Evolutionary conservation across 257 asterid genomes (phyloP).

Genomic region (Nicotiana undulata): DNA sequence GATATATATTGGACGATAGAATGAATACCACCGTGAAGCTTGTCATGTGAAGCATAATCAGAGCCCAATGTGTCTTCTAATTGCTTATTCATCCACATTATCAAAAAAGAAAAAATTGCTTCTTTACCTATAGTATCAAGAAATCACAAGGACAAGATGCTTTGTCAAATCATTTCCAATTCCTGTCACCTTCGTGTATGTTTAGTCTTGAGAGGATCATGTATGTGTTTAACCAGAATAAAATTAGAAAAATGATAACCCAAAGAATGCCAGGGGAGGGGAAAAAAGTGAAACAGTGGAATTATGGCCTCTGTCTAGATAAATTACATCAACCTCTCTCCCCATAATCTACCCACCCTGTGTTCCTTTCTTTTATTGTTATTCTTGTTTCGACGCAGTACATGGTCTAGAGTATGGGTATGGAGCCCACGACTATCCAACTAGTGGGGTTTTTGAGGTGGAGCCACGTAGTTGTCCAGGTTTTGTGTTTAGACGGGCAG

Average conservation of each 20-base stretch:
- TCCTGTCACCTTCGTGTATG: not conserved
- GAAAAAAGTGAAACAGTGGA: not conserved
- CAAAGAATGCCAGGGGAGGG: not conserved
- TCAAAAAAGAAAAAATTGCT: not conserved
- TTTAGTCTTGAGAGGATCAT: not conserved
- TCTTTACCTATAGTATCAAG: not conserved
- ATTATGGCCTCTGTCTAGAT: not conserved
- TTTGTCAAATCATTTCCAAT: not conserved
- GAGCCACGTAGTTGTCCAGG: constrained; percentile 94
- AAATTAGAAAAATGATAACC: not conserved
- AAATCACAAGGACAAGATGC: not conserved
- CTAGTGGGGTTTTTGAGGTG: constrained; percentile 90
- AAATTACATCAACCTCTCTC: not conserved
- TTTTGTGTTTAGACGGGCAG: constrained; percentile 66
- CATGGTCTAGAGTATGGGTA: constrained; percentile 83
- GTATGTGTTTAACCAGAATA: not conserved
- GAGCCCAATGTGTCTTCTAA: not conserved
- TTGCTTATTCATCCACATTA: not conserved
- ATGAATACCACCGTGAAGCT: not conserved
- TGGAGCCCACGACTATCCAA: constrained; percentile 88
- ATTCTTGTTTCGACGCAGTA: constrained; percentile 29
- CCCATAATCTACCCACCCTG: not conserved
- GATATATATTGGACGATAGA: not conserved
- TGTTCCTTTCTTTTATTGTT: constrained; percentile 3
- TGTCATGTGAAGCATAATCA: not conserved